These are phyloP conservation scores for Phalaenopsis equestris DNA, from an alignment of 106 monocot species.

Conservation along the genomic window DNA sequence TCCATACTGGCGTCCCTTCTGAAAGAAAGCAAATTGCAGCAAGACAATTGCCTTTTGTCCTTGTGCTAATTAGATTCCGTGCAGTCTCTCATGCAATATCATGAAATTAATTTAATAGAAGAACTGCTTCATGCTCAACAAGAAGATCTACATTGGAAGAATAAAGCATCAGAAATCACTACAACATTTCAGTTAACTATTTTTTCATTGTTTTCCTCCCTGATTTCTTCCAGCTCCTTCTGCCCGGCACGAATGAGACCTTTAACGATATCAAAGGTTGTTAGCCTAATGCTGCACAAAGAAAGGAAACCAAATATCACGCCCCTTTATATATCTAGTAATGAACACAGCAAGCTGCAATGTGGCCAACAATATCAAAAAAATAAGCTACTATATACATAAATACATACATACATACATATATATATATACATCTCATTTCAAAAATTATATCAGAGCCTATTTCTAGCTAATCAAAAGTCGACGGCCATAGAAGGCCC, in stretches of 20 bases:
- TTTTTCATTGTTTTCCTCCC: conserved; percentile 27
- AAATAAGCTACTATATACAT: too few relatives aligned
- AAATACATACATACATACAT: too few relatives aligned
- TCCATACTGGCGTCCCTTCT: not conserved
- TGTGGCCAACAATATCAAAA: too few relatives aligned
- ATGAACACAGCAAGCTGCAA: not conserved
- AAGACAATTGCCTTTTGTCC: not conserved
- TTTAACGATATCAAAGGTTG: conserved; percentile 73
- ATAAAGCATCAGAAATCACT: not conserved
- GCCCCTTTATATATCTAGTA: not conserved
- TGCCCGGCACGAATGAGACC: conserved; percentile 34
- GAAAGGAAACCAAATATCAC: not conserved
- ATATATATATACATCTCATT: too few relatives aligned
- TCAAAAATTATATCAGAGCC: too few relatives aligned
- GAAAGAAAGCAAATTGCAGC: not conserved
- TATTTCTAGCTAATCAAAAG: too few relatives aligned
- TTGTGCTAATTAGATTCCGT: not conserved
- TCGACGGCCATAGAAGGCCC: too few relatives aligned
- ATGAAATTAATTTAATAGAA: not conserved
- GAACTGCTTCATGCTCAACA: not conserved
- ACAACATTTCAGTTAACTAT: conserved; percentile 12
- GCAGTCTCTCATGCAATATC: not conserved
- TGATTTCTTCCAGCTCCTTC: conserved; percentile 44
- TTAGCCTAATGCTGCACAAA: conserved; percentile 74
- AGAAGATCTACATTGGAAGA: not conserved